Conservation (phyloP, 192 early-diverging fungal species). For the Ambispora gerdemannii region DNA sequence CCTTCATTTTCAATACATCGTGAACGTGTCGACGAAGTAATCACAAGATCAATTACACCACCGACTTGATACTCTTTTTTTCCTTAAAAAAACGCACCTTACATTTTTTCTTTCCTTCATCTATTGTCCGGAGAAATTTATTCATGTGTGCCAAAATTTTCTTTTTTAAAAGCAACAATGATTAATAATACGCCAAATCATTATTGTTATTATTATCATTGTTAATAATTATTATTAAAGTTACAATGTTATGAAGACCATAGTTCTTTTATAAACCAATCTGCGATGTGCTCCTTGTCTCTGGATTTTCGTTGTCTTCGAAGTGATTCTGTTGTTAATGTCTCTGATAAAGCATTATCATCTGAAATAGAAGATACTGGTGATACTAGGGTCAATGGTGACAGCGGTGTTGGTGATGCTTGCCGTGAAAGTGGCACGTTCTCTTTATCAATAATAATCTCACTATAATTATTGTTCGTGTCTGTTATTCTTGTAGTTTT, state of each 20-base stretch:
- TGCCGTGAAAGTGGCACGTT: background rate
- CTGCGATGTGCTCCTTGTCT: background rate
- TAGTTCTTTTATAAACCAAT: background rate
- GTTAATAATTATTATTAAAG: background rate
- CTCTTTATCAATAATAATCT: background rate
- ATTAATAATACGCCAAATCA: no score
- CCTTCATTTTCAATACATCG: conserved; percentile 76
- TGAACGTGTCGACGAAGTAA: conserved; percentile 66
- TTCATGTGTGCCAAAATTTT: no score
- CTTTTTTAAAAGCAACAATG: no score
- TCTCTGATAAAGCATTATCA: no score
- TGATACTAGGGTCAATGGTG: no score
- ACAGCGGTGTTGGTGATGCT: background rate
- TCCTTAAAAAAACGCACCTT: background rate
- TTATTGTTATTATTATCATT: no score
- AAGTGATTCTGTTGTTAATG: no score
- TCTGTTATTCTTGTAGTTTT: background rate
- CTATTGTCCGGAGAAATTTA: no score
- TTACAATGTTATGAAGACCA: background rate
- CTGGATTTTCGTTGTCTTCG: no score
- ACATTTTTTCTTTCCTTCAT: background rate
- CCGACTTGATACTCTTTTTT: no score
- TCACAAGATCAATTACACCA: background rate
- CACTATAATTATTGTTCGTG: background rate
- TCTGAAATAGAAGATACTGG: no score